Base-by-base conservation (phyloP, 768 basidiomycete species). In the Rubroboletus satanas region DNA sequence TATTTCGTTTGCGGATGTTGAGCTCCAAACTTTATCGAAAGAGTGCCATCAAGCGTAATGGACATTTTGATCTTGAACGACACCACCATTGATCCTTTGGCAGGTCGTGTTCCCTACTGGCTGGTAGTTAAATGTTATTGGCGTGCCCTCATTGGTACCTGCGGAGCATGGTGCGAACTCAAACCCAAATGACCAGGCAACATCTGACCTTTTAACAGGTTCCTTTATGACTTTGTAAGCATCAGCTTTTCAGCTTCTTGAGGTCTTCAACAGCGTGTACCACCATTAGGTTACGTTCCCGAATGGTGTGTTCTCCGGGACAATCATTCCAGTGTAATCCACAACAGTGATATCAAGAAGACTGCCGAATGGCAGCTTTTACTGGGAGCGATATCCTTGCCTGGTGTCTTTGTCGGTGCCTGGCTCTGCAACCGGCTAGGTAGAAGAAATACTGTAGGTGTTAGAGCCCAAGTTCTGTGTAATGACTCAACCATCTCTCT, bases 311-410 rank as follows among this genome's bases (percentile, higher is more conserved):
- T 88, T 86, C 71, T 81, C 80, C 29, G 81, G 81, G 8, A 79
- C 81, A 4, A 88, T 87, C 54, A 87, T 90, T 78, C 84, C 5
- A 81, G 79, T 45, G 80, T 89, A 31, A 84, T 87, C 42, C 77
- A 81, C 45, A 64, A 78, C 38, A 74, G 75, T 5, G 74, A 77
- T 61, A 77, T 84, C 66, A 83, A 82, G 64, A 56, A 68, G 52
- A 88, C 81, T 3, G 85, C 85, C 3, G 85, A 87, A 66, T 87
- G 79, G 75, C 85, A 86, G 61, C 77, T 88, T n/a, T 73, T 88
- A 3, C 76, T 87, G 5, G 82, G 81, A 18, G 62, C 77, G 12
- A 77, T 88, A 52, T 77, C 85, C 1, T 69, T 89, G 14, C 87
- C 87, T 18, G 87, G 87, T 47, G 74, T 81, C 54, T 74, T 83